Conservation (phyloP, 768 basidiomycete genomes). For the Leccinum sublutescens region DNA sequence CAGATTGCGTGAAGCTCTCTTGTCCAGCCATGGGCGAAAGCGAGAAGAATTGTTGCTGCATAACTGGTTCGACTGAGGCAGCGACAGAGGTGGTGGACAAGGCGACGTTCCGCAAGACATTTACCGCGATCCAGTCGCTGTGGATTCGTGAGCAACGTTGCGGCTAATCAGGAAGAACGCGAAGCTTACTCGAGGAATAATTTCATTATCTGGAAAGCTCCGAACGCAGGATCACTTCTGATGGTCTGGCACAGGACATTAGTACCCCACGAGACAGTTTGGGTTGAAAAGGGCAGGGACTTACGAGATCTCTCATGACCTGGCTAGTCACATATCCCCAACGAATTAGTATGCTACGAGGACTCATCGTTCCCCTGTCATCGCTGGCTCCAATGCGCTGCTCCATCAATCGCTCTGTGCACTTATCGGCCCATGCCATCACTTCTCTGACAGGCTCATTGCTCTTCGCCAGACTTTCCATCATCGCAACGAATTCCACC, state of each 20-base stretch:
- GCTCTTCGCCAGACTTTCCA: slow-evolving; percentile 71
- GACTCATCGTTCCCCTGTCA: slow-evolving; percentile 80
- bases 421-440: slow-evolving; percentile 91
- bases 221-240: slow-evolving; percentile 88
- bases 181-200: slow-evolving; percentile 80
- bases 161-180: slow-evolving; percentile 1
- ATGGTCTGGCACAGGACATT: slow-evolving; percentile 60
- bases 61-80: slow-evolving; percentile 87
- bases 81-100: slow-evolving; percentile 90
- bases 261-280: not conserved
- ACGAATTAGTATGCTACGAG: slow-evolving; percentile 81
- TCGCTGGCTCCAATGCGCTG: slow-evolving; percentile 59
- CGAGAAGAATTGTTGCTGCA: slow-evolving; percentile 86
- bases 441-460: slow-evolving; percentile 81
- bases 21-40: slow-evolving; percentile 89
- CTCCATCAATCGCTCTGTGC: slow-evolving; percentile 81
- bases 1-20: slow-evolving; percentile 69
- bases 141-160: slow-evolving; percentile 17
- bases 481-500: slow-evolving; percentile 75
- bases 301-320: slow-evolving; percentile 86
- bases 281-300: slow-evolving; percentile 28
- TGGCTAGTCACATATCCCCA: slow-evolving; percentile 94
- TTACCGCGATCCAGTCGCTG: slow-evolving; percentile 91
- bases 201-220: slow-evolving; percentile 90
- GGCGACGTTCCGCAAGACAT: slow-evolving; percentile 82